phyloP scores from a whole-genome alignment of 352 stramenopile species.

The Phytophthora citricola region DNA sequence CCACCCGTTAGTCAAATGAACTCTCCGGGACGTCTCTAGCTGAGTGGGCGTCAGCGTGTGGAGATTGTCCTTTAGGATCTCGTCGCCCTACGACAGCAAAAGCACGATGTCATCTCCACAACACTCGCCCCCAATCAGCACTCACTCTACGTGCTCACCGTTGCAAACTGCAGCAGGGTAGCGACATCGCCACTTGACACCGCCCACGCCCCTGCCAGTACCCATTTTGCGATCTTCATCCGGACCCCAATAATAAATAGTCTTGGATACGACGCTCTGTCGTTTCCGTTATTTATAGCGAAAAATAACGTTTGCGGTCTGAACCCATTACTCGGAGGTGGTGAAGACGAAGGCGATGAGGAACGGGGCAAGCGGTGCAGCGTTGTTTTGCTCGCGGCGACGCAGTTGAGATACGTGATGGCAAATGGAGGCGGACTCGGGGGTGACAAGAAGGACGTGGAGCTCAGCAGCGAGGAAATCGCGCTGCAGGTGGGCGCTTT shows the following conservation, averaged over 20 bases:
- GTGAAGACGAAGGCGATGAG: constrained; percentile 3
- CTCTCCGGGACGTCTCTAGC: constrained; percentile 16
- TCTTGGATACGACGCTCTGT: no score
- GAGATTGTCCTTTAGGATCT: constrained; percentile 24
- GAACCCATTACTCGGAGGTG: background rate
- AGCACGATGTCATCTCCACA: constrained; percentile 3
- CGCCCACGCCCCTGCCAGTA: constrained; percentile 10
- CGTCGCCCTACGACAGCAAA: constrained; percentile 21
- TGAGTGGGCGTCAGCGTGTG: constrained; percentile 12
- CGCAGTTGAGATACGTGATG: constrained; percentile 7
- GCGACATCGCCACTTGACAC: constrained; percentile 4
- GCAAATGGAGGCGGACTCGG: constrained; percentile 16
- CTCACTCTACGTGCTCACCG: constrained; percentile 11
- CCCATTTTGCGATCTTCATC: constrained; percentile 33
- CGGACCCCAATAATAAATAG: background rate
- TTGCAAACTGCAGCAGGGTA: constrained; percentile 20
- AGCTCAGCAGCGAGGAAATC: constrained; percentile 27
- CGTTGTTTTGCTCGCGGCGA: constrained; percentile 5
- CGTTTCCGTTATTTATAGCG: constrained; percentile 26
- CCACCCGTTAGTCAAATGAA: constrained; percentile 4
- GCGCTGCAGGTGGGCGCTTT: constrained; percentile 59
- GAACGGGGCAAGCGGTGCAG: background rate
- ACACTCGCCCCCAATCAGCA: background rate
- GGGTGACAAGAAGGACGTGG: background rate
- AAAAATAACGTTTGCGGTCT: background rate